Conservation (phyloP, 176 grass and related monocot genomes). For the bread wheat (Triticum aestivum) region IWGSC_CS_RefSeq_v2.1 NC_057807.1:654746660-654747159, state of each 20-base stretch:
- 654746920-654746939: neutral
- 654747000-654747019: slow-evolving; percentile 9
- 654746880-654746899: neutral
- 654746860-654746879: neutral
- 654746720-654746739: slow-evolving; percentile 99
- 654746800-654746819: slow-evolving; percentile 14
- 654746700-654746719: slow-evolving; percentile 93
- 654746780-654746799: slow-evolving; percentile 99
- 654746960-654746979: slow-evolving; percentile 2
- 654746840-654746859: slow-evolving; percentile 3
- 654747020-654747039: slow-evolving; percentile 62
- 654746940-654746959: neutral
- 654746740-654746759: slow-evolving; percentile 99
- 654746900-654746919: neutral
- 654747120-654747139: slow-evolving; percentile 92
- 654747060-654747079: slow-evolving; percentile 99
- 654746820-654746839: slow-evolving; percentile 14
- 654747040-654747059: slow-evolving; percentile 99
- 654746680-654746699: slow-evolving; percentile 98
- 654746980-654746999: slow-evolving; percentile 1
- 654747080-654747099: slow-evolving; percentile 99
- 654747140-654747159: slow-evolving; percentile 99
- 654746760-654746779: slow-evolving; percentile 91
- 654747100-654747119: slow-evolving; percentile 98
- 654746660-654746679: slow-evolving; percentile 99